Base-by-base conservation (phyloP, 352 stramenopile species). In the Pseudoperonospora humuli region DNA sequence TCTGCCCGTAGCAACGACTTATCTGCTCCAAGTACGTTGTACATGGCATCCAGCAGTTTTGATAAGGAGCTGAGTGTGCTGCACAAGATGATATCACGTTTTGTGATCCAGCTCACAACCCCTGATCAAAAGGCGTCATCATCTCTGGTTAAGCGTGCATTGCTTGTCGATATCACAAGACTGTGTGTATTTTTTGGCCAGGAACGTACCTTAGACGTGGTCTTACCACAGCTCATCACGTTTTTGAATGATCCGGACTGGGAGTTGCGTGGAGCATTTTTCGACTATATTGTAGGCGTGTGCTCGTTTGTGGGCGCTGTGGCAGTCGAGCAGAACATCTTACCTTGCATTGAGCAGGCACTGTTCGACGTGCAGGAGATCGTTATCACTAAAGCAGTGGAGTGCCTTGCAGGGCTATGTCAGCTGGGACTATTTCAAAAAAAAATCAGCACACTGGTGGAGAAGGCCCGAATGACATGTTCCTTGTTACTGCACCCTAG, bases 131-230 rank as follows among this genome's bases (percentile, higher is more conserved):
- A 91, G 41, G 73, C 75, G 9, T 90, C 91, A 34, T 97, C 94
- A 15, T 92, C 90, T 20, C 70, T 97, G 26, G 84, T 96, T 10
- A 98, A 98, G 57, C 89, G 85, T 19, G 87, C 91, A 14, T 57
- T 98, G n/a, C 69, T 98, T 17, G 57, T 77, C 11, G 87, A 97
- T 57, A 93, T 99, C 34, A 93, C 86, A n/a, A 74, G 88, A 7
- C 69, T 99, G 7, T 98, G 95, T 39, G 84, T 96, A 14, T 98
- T 99, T 58, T 98, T 99, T 62, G 94, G 93, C 0, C 78, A 84
- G 26, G 95, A 98, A 43, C 76, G 85, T 21, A 96, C 91, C 2
- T 76, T 98, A 34, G 87, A 96, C 33, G 95, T 97, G 25, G 92
- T 99, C 9, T 51, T 99, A 23, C 95, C 96, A 13, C 92, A 98